phyloP scores from a whole-genome alignment of 257 asterid genomes.

The Marsdenia floribunda region DNA sequence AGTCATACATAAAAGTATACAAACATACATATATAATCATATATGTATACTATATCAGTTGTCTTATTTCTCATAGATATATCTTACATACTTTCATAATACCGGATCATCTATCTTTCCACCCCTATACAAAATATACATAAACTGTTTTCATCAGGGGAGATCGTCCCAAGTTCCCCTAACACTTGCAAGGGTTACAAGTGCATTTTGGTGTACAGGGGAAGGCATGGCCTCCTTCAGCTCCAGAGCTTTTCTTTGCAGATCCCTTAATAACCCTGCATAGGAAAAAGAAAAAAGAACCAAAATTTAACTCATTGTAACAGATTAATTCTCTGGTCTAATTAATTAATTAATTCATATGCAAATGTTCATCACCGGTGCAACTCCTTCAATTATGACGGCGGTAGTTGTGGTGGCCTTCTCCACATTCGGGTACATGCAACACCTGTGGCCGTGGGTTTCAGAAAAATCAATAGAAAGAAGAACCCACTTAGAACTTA shows the following conservation, averaged over 20 bases:
- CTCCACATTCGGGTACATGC: constrained; percentile 27
- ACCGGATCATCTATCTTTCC: neutral
- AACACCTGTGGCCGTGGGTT: constrained; percentile 21
- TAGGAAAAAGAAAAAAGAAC: neutral
- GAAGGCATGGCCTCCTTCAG: constrained; percentile 30
- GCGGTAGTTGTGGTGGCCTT: constrained; percentile 1
- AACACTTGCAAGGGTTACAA: constrained; percentile 31
- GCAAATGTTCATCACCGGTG: constrained; percentile 26
- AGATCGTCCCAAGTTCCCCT: neutral
- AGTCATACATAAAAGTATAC: neutral
- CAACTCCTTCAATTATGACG: constrained; percentile 26
- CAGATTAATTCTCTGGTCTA: too few relatives aligned
- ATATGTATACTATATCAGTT: too few relatives aligned
- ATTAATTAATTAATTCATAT: too few relatives aligned
- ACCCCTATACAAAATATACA: neutral
- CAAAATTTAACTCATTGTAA: too few relatives aligned
- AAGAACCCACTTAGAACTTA: neutral
- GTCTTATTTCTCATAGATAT: neutral
- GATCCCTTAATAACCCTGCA: constrained; percentile 17
- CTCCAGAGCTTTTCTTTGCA: constrained; percentile 14
- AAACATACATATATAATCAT: too few relatives aligned
- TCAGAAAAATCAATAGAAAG: neutral
- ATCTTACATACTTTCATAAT: neutral
- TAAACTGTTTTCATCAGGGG: neutral
- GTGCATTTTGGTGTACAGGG: constrained; percentile 27